Evolutionary conservation across 192 early-diverging fungal species (phyloP).

Genomic region (Umbelopsis ramanniana): DNA sequence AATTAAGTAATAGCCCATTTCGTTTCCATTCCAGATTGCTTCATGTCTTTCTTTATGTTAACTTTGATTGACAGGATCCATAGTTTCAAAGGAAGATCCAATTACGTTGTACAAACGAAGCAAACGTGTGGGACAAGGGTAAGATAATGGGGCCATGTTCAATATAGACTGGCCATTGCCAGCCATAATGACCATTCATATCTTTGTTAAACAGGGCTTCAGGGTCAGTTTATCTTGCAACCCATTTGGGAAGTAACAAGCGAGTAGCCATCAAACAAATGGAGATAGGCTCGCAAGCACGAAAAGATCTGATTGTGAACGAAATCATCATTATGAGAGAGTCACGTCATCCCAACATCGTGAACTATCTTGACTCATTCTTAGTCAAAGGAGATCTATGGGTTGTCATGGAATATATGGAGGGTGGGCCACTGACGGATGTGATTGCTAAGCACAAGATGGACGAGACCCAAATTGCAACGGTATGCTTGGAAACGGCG

Average conservation of each 20-base stretch:
- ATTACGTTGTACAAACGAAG: background rate
- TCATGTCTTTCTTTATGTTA: background rate
- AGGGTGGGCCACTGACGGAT: conserved; percentile 85
- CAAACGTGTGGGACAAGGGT: conserved; percentile 12
- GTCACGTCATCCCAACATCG: conserved; percentile 78
- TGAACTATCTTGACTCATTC: conserved; percentile 84
- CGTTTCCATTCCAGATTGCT: background rate
- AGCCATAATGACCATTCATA: background rate
- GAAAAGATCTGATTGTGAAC: conserved; percentile 82
- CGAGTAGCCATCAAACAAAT: conserved; percentile 84
- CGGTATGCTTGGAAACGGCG: conserved; percentile 70
- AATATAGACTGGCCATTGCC: too few species aligned
- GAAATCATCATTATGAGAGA: conserved; percentile 80
- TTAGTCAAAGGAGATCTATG: conserved; percentile 78
- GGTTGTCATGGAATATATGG: conserved; percentile 95
- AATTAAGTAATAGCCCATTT: background rate
- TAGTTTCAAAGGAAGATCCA: conserved; percentile 16
- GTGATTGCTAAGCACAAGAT: conserved; percentile 80
- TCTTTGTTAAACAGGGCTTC: conserved; percentile 50
- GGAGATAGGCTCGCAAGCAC: conserved; percentile 78
- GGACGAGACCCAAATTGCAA: conserved; percentile 80
- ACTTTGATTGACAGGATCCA: background rate
- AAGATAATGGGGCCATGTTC: background rate
- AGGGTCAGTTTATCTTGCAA: conserved; percentile 73
- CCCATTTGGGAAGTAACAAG: conserved; percentile 49